Evolutionary conservation across 75 land plant genomes (phyloP).

Genomic region (Azolla pinnata): DNA sequence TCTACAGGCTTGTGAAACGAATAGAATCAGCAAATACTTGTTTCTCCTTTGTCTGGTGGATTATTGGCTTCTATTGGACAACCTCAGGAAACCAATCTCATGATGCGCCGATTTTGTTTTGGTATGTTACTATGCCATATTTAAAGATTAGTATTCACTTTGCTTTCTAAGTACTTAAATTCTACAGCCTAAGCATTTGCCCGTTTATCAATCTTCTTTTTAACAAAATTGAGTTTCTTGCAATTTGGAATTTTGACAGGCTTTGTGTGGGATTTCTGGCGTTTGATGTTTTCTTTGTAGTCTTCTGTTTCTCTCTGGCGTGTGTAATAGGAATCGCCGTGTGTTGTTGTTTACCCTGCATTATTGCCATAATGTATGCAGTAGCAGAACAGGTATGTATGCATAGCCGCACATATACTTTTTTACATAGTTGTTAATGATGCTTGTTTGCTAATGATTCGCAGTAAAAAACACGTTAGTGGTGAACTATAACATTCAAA

Average conservation of each 20-base stretch:
- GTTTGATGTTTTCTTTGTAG: slow-evolving; percentile 54
- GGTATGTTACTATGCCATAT: slow-evolving; percentile 36
- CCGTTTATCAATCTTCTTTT: too few species aligned
- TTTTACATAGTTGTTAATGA: too few species aligned
- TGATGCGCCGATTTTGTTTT: slow-evolving; percentile 61
- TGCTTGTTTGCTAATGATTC: too few species aligned
- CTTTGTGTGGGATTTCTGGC: slow-evolving; percentile 60
- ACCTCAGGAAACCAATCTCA: slow-evolving; percentile 46
- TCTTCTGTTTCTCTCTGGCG: slow-evolving; percentile 65
- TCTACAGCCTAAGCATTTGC: too few species aligned
- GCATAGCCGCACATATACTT: too few species aligned
- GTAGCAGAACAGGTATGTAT: slow-evolving; percentile 82
- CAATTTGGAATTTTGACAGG: too few species aligned
- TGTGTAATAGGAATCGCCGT: slow-evolving; percentile 66
- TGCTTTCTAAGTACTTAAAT: too few species aligned
- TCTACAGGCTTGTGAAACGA: slow-evolving; percentile 54
- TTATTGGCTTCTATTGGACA: slow-evolving; percentile 74
- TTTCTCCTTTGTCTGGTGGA: slow-evolving; percentile 86
- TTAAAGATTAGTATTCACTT: too few species aligned
- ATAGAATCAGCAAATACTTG: slow-evolving; percentile 79
- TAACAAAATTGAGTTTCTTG: too few species aligned
- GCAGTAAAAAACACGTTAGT: too few species aligned
- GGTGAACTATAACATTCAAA: too few species aligned
- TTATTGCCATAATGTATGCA: slow-evolving; percentile 63
- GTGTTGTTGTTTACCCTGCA: slow-evolving; percentile 77